Evolutionary conservation across 306 rosid genomes (phyloP), one percentile per base, ranked within the genome.

Genomic region (Cyamopsis tetragonoloba): DNA sequence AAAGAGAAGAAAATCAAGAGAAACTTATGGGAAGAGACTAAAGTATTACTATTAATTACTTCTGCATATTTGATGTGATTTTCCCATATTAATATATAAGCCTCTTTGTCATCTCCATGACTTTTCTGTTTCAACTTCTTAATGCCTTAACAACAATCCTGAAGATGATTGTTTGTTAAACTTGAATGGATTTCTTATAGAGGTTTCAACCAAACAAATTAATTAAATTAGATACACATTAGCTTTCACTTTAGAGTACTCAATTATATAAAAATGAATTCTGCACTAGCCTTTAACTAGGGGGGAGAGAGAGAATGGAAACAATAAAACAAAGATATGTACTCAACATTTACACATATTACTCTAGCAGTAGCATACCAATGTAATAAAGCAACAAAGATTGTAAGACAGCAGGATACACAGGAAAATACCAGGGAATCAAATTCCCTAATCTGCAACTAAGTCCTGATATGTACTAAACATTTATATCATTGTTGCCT

Each of bases 401-500:
- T 11, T 38, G 26, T 26, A 54, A 19, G 13, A 51, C n/a, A 47
- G 10, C 51, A 35, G 15, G 51, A 34, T 26, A 70, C 69, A 60
- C 32, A 73, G 49, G 47, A 26, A 42, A 47, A 38, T 27, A 47
- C 4, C 71, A 55, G 43, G 49, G 64, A 71, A 54, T 54, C 66
- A 41, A 32, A 43, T 68, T 64, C 3, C 30, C 74, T 48, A 44
- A 55, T 71, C 73, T 5, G 69, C 64, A 65, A 38, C 3, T 28
- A 70, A 23, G n/a, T 9, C 64, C 62, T 48, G 18, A 68, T n/a
- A n/a, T n/a, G n/a, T n/a, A 18, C 68, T 43, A 47, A 31, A 53
- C 37, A 49, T n/a, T n/a, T n/a, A n/a, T n/a, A 31, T 86, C 80
- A 93, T 47, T 60, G 68, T 15, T 83, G 91, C 67, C 73, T 77